phyloP scores from a whole-genome alignment of 331 rosid genomes.

The Rosa hybrid region DNA sequence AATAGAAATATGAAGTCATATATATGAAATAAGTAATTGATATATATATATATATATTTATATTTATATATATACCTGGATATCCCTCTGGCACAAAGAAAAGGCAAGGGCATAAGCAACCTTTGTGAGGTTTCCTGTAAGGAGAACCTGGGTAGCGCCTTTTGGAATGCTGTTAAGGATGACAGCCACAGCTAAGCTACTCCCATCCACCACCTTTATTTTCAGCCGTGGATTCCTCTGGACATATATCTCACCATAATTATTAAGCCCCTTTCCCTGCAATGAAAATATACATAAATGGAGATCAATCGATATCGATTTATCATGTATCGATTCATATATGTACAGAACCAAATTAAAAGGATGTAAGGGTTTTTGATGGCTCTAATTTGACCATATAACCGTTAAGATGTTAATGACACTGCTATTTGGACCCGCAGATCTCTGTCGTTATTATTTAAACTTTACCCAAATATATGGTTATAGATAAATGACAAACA shows the following conservation, averaged over 20 bases:
- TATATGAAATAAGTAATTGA: background rate
- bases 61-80: conserved; percentile 64
- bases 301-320: background rate
- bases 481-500: too few species aligned
- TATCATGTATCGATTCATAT: background rate
- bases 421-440: too few species aligned
- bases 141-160: conserved; percentile 63
- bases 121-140: conserved; percentile 62
- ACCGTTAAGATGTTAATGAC: too few species aligned
- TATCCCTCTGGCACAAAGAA: conserved; percentile 49
- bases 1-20: background rate
- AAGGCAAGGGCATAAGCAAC: conserved; percentile 68
- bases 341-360: too few species aligned
- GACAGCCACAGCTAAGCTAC: conserved; percentile 62
- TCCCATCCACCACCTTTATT: conserved; percentile 76
- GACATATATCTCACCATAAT: conserved; percentile 60
- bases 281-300: background rate
- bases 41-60: too few species aligned
- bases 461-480: too few species aligned
- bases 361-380: too few species aligned
- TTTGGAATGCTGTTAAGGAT: conserved; percentile 65
- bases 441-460: too few species aligned
- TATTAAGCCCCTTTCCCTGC: conserved; percentile 63
- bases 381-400: too few species aligned
- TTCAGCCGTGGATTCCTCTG: conserved; percentile 51